phyloP scores from a whole-genome alignment of 1,284 basidiomycete genomes.

The Ganoderma lingzhi region DNA sequence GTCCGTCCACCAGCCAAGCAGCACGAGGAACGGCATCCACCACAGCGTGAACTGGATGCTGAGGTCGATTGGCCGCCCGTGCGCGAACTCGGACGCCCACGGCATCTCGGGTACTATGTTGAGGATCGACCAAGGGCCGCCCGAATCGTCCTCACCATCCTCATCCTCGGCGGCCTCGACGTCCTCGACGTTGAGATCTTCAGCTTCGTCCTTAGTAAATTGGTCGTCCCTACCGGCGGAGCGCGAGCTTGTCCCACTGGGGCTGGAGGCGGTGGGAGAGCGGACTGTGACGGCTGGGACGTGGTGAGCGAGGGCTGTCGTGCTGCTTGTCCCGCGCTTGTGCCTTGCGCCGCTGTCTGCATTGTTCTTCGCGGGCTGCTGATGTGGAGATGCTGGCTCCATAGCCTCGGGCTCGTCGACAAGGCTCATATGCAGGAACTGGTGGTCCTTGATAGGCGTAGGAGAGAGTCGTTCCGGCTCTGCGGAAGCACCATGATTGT shows the following conservation, averaged over 20 bases:
- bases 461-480: not conserved
- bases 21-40: slow-evolving; percentile 51
- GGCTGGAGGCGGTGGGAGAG: not conserved
- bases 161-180: not conserved
- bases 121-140: not conserved
- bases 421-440: not conserved
- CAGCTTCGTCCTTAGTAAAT: not conserved
- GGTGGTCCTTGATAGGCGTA: not conserved
- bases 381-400: not conserved
- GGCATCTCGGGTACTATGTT: slow-evolving; percentile 22
- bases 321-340: not conserved
- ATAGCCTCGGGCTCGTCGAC: not conserved
- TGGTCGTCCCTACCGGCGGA: not conserved
- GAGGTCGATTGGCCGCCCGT: slow-evolving; percentile 50
- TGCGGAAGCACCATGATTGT: no score
- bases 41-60: slow-evolving; percentile 53
- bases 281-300: not conserved
- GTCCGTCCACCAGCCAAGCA: slow-evolving; percentile 47
- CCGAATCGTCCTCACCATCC: not conserved
- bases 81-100: slow-evolving; percentile 44
- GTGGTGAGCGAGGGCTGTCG: not conserved
- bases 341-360: not conserved
- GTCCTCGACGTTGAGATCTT: not conserved
- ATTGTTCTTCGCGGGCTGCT: not conserved
- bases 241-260: not conserved